A percentile compares a stretch with the other conserved stretches of the same genome.
These are phyloP conservation scores for Barbarea vulgaris DNA, from an alignment of 345 rosid genomes.

Conservation along the genomic window DNA sequence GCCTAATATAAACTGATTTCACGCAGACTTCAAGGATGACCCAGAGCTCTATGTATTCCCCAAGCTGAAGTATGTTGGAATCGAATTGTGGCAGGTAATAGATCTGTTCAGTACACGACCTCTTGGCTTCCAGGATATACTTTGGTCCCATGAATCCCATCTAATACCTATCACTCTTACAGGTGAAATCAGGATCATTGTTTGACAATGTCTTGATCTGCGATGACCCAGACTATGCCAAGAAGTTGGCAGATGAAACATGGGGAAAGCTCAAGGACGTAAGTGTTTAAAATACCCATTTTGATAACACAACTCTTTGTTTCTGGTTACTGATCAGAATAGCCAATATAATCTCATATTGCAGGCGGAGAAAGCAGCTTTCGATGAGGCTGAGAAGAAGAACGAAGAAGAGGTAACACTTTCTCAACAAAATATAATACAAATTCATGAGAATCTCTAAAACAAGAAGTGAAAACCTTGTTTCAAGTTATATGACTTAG, in stretches of 20 bases:
- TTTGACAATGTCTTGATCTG: conserved; percentile 74
- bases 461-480: background rate
- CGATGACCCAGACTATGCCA: conserved; percentile 80
- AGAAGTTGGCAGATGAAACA: conserved; percentile 78
- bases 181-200: conserved; percentile 92
- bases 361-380: conserved; percentile 96
- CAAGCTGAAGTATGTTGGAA: conserved; percentile 86
- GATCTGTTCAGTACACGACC: background rate
- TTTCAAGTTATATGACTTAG: background rate
- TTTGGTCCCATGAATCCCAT: background rate
- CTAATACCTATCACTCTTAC: background rate
- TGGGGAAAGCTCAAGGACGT: conserved; percentile 94
- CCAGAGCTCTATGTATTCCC: conserved; percentile 89
- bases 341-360: conserved; percentile 17
- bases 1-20: conserved; percentile 1
- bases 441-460: background rate
- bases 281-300: conserved; percentile 35
- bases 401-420: conserved; percentile 74
- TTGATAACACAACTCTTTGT: conserved; percentile 4
- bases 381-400: conserved; percentile 92
- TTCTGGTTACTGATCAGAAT: conserved; percentile 10
- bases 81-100: conserved; percentile 97
- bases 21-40: conserved; percentile 92
- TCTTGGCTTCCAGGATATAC: background rate
- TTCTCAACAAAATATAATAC: background rate